Conservation (phyloP, 345 rosid species). For the Citrus medica region DNA sequence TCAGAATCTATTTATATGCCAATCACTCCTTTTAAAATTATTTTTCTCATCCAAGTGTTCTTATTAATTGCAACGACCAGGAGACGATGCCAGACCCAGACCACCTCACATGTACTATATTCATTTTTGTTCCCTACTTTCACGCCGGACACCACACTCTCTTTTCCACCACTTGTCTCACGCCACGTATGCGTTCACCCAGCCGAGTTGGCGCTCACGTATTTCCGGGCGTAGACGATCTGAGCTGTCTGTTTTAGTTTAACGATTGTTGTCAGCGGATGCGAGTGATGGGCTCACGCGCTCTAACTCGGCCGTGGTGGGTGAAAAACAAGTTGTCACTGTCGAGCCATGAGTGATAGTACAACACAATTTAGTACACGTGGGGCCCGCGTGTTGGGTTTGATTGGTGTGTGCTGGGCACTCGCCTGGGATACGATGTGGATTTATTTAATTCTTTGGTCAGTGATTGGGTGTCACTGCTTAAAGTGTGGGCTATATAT, state of each 20-base stretch:
- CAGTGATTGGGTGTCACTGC: conserved; percentile 36
- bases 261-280: conserved; percentile 25
- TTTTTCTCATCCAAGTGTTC: conserved; percentile 23
- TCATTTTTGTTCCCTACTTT: conserved; percentile 6
- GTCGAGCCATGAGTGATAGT: conserved; percentile 14
- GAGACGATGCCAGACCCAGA: conserved; percentile 17
- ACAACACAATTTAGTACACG: conserved; percentile 6
- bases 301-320: neutral
- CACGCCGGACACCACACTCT: neutral
- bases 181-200: neutral
- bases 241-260: conserved; percentile 12
- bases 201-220: neutral
- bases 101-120: neutral
- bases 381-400: conserved; percentile 1
- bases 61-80: conserved; percentile 29
- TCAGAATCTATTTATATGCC: conserved; percentile 8
- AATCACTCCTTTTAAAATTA: conserved; percentile 16
- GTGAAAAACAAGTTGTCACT: neutral
- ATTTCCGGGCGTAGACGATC: conserved; percentile 7
- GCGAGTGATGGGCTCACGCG: conserved; percentile 18
- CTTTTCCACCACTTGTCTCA: neutral
- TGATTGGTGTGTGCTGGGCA: conserved; percentile 16
- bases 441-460: conserved; percentile 22
- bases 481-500: conserved; percentile 2
- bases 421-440: conserved; percentile 20